Percentiles rank a stretch among this genome's conserved stretches.
These are phyloP conservation scores for Dysphania ambrosioides DNA, from an alignment of 148 eudicot genomes.

Conservation along the genomic window DNA sequence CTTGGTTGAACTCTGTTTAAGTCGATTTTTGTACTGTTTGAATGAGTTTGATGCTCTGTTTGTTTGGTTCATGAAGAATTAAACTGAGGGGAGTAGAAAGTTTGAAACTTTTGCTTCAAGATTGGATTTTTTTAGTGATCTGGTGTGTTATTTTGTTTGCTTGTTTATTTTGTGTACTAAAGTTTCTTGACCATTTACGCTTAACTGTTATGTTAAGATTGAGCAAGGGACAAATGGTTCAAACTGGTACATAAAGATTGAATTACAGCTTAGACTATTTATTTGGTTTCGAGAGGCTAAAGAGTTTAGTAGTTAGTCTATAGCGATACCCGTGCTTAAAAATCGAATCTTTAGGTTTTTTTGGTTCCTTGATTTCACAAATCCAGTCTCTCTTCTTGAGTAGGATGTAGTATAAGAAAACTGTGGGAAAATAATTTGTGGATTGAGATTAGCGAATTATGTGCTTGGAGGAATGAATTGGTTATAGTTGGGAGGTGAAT, in stretches of 20 bases:
- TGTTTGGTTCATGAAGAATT: no score
- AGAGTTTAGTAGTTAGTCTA: not conserved
- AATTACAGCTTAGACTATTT: no score
- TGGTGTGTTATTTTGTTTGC: not conserved
- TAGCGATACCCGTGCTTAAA: not conserved
- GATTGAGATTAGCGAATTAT: not conserved
- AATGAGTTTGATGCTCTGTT: conserved; percentile 26
- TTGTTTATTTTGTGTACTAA: conserved; percentile 2
- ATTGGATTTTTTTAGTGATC: not conserved
- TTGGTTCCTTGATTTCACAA: not conserved
- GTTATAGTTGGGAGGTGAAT: not conserved
- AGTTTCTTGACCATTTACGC: no score
- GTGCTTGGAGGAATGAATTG: not conserved
- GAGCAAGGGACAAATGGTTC: no score
- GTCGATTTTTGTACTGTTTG: not conserved
- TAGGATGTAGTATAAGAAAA: not conserved
- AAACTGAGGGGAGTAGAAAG: conserved; percentile 9
- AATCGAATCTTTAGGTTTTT: not conserved
- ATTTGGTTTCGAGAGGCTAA: conserved; percentile 1
- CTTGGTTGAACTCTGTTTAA: conserved; percentile 15
- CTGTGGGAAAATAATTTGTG: not conserved
- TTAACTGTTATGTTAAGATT: no score
- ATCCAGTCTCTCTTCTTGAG: not conserved
- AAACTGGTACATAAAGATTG: no score
- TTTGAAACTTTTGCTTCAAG: not conserved